Conservation (phyloP, 768 basidiomycete genomes). For the Lactarius indigo region DNA sequence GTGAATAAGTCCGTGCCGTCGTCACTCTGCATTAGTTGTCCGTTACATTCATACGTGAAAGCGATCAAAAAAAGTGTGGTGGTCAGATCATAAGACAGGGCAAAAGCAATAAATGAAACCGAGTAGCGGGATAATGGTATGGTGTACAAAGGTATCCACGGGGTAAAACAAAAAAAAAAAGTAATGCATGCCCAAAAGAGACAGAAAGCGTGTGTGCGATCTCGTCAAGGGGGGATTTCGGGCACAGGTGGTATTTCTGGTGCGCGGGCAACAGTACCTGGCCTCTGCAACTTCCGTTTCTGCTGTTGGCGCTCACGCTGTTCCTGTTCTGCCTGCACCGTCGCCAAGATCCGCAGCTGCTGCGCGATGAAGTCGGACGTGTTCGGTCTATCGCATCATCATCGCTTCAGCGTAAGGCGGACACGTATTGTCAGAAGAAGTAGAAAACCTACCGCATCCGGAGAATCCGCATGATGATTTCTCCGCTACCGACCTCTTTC, state of each 20-base stretch:
- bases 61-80: background rate
- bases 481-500: constrained; percentile 68
- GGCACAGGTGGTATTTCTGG: constrained; percentile 34
- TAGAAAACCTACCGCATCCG: constrained; percentile 76
- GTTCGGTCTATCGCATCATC: constrained; percentile 55
- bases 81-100: constrained; percentile 13
- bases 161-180: constrained; percentile 1
- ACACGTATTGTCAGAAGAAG: background rate
- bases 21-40: constrained; percentile 10
- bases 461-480: constrained; percentile 91
- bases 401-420: background rate
- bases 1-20: background rate
- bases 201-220: background rate
- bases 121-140: constrained; percentile 27
- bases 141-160: constrained; percentile 31
- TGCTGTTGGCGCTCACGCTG: constrained; percentile 59
- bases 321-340: constrained; percentile 83
- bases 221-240: constrained; percentile 17
- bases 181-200: background rate
- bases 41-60: constrained; percentile 8
- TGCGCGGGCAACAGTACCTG: constrained; percentile 33
- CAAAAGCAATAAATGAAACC: constrained; percentile 2
- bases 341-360: constrained; percentile 76
- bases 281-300: constrained; percentile 56
- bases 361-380: constrained; percentile 87